These are phyloP conservation scores for Myotisia sp. DNA, from an alignment of 2,329 filamentous ascomycete genomes.

Conservation along the genomic window DNA sequence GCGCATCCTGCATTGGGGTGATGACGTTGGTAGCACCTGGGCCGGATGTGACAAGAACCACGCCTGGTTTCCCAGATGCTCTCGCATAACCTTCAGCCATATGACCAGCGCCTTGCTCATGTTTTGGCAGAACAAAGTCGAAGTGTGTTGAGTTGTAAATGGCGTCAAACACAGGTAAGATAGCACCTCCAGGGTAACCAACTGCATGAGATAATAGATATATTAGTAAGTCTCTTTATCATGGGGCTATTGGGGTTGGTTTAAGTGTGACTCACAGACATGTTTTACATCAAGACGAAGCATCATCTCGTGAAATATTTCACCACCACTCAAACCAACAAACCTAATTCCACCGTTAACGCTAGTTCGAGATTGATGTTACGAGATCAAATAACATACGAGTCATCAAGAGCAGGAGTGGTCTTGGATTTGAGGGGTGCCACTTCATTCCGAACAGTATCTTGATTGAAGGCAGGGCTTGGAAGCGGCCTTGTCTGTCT, in stretches of 20 bases:
- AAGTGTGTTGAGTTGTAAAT: slow-evolving; percentile 98
- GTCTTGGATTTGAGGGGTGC: slow-evolving; percentile 52
- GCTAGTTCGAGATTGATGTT: too few relatives aligned
- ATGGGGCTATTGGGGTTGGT: not conserved
- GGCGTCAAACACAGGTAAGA: slow-evolving; percentile 94
- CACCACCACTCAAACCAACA: slow-evolving; percentile 85
- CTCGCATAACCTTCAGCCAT: slow-evolving; percentile 97
- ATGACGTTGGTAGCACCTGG: slow-evolving; percentile 94
- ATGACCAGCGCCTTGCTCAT: slow-evolving; percentile 95
- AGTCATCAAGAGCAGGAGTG: slow-evolving; percentile 59
- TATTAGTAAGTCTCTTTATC: not conserved
- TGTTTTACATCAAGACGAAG: slow-evolving; percentile 81
- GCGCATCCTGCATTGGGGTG: slow-evolving; percentile 89
- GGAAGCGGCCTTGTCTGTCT: slow-evolving; percentile 47
- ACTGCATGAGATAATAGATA: slow-evolving; percentile 33
- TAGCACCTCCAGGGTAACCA: slow-evolving; percentile 86
- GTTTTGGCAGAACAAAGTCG: slow-evolving; percentile 84
- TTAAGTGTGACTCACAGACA: slow-evolving; percentile 57
- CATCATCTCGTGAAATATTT: slow-evolving; percentile 99
- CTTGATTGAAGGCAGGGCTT: slow-evolving; percentile 45
- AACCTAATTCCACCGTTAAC: slow-evolving; percentile 43
- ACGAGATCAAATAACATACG: slow-evolving; percentile 45
- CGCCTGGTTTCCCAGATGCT: slow-evolving; percentile 82
- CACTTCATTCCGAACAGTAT: slow-evolving; percentile 45
- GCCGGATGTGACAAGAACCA: slow-evolving; percentile 91